Evolutionary conservation across 768 basidiomycete species (phyloP), one percentile per base, ranked within the genome.

Genomic region (Leccinum subgranulosum): DNA sequence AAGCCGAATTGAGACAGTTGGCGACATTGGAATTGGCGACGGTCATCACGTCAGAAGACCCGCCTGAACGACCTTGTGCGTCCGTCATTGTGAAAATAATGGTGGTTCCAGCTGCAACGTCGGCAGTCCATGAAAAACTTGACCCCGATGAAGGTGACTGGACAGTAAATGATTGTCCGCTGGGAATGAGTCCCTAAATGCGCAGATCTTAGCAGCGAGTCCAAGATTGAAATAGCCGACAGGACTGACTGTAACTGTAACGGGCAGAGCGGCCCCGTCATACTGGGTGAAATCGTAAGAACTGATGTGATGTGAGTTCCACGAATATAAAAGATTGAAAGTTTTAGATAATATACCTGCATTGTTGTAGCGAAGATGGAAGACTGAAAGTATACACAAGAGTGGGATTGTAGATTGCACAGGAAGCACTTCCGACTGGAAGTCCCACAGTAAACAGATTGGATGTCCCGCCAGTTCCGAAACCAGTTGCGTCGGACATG

Each of bases 401-500:
- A 10, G 66, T 72, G 46, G 82, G 77, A 62, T 71, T 67, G 11
- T 75, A 73, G 0, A 80, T 81, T 58, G 82, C 75, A 70, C 89
- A 91, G 15, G 61, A 70, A 12, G 62, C 57, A 29, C 60, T 28
- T 28, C 77, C 79, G 14, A 75, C 66, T 3, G 84, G 77, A 10
- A 70, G 54, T 41, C 77, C 82, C 15, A 84, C 82, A 1, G 74
- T 77, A 41, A 85, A 61, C 6, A 87, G 49, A 46, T 70, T 55
- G 10, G 82, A 79, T 25, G 77, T 75, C 23, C 87, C 90, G 4
- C 89, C 90, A 10, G 84, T 75, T 45, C 75, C 87, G 66, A 86
- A 89, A 1, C 87, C 88, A 27, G 80, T 81, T 17, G 83, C 76
- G 66, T 92, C 90, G 27, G 86, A 90, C 85, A 92, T 87, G 34